Evolutionary conservation across 495 filamentous ascomycete genomes (phyloP).

Genomic region (Tuber indicum): DNA sequence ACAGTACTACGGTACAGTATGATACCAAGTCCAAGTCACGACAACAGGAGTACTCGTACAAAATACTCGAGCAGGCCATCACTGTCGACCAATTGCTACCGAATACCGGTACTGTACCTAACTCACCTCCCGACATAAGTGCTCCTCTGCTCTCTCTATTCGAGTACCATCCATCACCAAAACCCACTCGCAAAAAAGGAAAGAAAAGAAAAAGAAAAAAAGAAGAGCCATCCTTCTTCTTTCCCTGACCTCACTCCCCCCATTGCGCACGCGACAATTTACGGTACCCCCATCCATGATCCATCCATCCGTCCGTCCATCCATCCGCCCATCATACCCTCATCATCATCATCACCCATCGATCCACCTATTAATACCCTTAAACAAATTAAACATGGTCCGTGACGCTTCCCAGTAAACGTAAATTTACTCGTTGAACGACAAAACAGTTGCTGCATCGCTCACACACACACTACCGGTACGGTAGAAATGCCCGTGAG

Average conservation of each 20-base stretch:
- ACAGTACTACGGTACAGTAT: not conserved
- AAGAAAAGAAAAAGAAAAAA: not conserved
- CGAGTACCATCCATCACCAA: not conserved
- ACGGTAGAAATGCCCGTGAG: not conserved
- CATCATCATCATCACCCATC: not conserved
- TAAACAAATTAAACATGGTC: not conserved
- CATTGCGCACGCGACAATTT: conserved; percentile 1
- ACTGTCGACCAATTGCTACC: not conserved
- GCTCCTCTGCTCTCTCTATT: not conserved
- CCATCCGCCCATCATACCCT: not conserved
- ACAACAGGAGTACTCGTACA: not conserved
- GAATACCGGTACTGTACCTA: not conserved
- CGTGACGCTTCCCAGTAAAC: not conserved
- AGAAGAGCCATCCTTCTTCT: not conserved
- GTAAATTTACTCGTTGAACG: not conserved
- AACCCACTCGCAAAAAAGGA: not conserved
- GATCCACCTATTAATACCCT: not conserved
- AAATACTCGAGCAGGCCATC: not conserved
- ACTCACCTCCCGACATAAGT: not conserved
- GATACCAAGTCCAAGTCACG: not conserved
- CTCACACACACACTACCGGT: not conserved
- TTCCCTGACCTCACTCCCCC: not conserved
- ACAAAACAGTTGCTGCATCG: not conserved
- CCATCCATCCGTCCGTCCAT: not conserved
- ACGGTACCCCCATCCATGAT: not conserved